A percentile compares a stretch with the other conserved stretches of the same genome.
Evolutionary conservation across 441 rosid species (phyloP).

Genomic region (Gossypium davidsonii): DNA sequence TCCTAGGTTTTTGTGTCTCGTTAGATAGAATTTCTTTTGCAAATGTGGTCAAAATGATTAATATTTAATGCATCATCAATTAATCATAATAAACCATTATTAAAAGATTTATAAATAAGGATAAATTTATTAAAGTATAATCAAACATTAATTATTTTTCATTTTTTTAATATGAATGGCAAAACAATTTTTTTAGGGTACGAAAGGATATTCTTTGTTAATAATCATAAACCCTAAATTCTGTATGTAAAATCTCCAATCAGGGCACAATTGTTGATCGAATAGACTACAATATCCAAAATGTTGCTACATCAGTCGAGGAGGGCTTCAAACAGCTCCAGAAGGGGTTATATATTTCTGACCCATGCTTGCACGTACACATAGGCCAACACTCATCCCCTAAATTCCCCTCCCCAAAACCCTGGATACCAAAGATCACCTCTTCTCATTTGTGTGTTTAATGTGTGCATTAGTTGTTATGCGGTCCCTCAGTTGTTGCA

Average conservation of each 20-base stretch:
- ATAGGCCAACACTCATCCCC: neutral
- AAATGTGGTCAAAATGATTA: no score
- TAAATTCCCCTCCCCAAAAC: neutral
- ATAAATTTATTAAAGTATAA: no score
- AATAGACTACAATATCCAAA: constrained; percentile 87
- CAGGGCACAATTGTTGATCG: constrained; percentile 96
- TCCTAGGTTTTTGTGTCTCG: no score
- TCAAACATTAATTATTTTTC: no score
- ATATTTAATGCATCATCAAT: no score
- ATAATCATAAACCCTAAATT: neutral
- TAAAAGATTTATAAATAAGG: no score
- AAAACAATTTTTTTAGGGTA: no score
- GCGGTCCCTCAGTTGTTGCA: neutral
- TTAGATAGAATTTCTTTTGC: no score
- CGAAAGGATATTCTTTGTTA: no score
- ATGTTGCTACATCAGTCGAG: constrained; percentile 49
- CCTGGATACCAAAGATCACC: neutral
- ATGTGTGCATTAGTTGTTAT: neutral
- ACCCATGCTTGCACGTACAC: neutral
- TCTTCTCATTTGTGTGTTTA: neutral
- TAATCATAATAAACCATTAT: no score
- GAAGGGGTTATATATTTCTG: constrained; percentile 36
- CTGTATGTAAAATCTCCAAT: constrained; percentile 10
- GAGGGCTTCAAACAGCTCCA: constrained; percentile 84
- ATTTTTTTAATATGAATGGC: no score